Evolutionary conservation across 2,329 filamentous ascomycete genomes (phyloP), one percentile per base, ranked within the genome.

Genomic region (Biscogniauxia sp.): DNA sequence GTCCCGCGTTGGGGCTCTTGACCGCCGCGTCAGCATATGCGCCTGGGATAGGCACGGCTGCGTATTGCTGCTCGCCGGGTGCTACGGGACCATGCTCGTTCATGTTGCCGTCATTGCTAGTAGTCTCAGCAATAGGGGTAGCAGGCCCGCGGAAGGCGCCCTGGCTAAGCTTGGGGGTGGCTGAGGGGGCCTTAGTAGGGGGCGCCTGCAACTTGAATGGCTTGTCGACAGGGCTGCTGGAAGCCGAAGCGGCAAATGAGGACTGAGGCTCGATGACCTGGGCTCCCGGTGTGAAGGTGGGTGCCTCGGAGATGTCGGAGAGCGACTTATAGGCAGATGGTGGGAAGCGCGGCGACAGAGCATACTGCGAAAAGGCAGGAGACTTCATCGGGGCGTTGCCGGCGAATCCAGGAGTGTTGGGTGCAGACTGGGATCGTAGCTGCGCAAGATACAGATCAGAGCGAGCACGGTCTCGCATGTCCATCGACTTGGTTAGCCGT

Each of bases 401-500:
- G 6, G 37, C 88, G 74, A 96, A 93, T 66, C 93, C 93, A 13
- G 94, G 94, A 0, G 94, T 97, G 82, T 97, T 97, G 68, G 94
- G 94, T 5, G 93, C 93, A 25, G 93, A 96, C 79, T 98, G 93
- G 20, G 87, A 81, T 68, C 88, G 89, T 51, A 93, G 86, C 75
- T 92, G 90, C 58, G 90, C 93, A 65, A 98, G 91, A 81, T 98
- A 98, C 66, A 99, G 86, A 75, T 98, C 93, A 63, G 91, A 94
- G 64, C 95, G 91, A 66, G 95, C 95, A 73, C 91, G 90, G 82
- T 99, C 95, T 70, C 95, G 92, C 74, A 91, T 82, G 75, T 96
- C 91, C 95, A 99, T 99, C 65, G 93, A 93, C 84, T 97, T 98
- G 78, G 90, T 88, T 64, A 99, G 91, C 75, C 91, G 90, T 75